Conservation (phyloP, 2,329 filamentous ascomycete species). For the Ascosphaera acerosa region DNA sequence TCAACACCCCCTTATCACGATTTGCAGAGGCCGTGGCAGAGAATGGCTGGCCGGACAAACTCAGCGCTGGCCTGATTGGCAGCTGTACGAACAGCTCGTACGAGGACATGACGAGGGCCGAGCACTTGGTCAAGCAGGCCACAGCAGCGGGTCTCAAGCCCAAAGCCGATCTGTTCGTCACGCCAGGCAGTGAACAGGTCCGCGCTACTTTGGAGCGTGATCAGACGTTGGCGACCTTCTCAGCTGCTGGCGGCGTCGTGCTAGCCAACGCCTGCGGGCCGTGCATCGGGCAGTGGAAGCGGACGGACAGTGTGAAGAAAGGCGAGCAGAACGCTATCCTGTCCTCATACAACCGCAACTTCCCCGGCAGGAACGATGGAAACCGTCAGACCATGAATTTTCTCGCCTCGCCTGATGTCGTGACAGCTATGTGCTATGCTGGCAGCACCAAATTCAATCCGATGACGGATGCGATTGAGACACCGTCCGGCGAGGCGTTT, state of each 20-base stretch:
- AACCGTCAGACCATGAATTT: constrained; percentile 98
- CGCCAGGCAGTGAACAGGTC: constrained; percentile 90
- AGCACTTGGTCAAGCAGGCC: constrained; percentile 80
- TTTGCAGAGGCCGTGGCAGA: constrained; percentile 67
- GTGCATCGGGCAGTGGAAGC: constrained; percentile 87
- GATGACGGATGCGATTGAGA: constrained; percentile 59
- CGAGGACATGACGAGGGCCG: constrained; percentile 91
- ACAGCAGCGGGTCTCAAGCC: constrained; percentile 72
- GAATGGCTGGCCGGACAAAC: constrained; percentile 72
- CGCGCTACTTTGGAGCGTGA: constrained; percentile 80
- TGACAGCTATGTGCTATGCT: constrained; percentile 86
- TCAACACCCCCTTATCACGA: constrained; percentile 72
- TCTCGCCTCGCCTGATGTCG: constrained; percentile 83
- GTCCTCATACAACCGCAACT: constrained; percentile 96
- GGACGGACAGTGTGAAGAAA: constrained; percentile 63
- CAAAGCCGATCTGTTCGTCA: constrained; percentile 80
- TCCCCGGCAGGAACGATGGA: constrained; percentile 87
- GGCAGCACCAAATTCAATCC: constrained; percentile 92
- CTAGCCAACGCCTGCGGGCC: constrained; percentile 89
- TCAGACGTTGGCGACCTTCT: constrained; percentile 63
- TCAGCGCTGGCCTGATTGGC: constrained; percentile 83
- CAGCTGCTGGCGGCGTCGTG: constrained; percentile 62
- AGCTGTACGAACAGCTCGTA: constrained; percentile 99
- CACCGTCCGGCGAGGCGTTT: constrained; percentile 58
- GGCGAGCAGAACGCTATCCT: constrained; percentile 83